A percentile compares a stretch with the other conserved stretches of the same genome.
Evolutionary conservation across 1,139 yeast genomes (phyloP).

Genomic region (Suhomyces ambrosiae): DNA sequence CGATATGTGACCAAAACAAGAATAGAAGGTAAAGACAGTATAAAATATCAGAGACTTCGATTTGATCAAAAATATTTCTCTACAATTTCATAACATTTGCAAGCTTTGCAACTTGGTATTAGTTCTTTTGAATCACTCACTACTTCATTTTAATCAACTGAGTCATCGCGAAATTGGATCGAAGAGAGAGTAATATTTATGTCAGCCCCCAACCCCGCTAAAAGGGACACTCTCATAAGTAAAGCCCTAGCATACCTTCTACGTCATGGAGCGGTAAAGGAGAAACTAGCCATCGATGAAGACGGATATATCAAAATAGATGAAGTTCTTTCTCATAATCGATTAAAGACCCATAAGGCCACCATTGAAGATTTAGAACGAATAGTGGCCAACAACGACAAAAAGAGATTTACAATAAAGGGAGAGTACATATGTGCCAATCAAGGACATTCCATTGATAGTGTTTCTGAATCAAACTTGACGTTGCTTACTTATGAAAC

Average conservation of each 20-base stretch:
- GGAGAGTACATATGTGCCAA: constrained; percentile 67
- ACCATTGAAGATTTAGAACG: constrained; percentile 59
- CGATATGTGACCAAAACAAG: too few relatives aligned
- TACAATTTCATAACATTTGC: too few relatives aligned
- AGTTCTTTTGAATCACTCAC: too few relatives aligned
- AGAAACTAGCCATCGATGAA: constrained; percentile 60
- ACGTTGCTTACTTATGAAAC: constrained; percentile 33
- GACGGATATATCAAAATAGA: constrained; percentile 65
- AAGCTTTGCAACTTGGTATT: too few relatives aligned
- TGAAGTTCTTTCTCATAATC: constrained; percentile 56
- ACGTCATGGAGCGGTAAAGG: constrained; percentile 82
- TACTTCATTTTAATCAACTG: too few relatives aligned
- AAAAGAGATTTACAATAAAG: constrained; percentile 61
- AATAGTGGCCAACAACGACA: constrained; percentile 67
- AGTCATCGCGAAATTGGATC: not conserved
- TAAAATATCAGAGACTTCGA: too few relatives aligned
- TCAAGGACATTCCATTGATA: constrained; percentile 81
- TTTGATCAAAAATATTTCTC: too few relatives aligned
- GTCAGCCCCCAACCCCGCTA: constrained; percentile 20
- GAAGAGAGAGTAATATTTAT: constrained; percentile 4
- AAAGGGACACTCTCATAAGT: constrained; percentile 61
- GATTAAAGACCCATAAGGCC: constrained; percentile 57
- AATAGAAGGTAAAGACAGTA: too few relatives aligned
- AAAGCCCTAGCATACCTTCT: constrained; percentile 74
- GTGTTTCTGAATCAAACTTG: constrained; percentile 46